Evolutionary conservation across 2,329 filamentous ascomycete genomes (phyloP).

Genomic region (Diaporthe destruens): DNA sequence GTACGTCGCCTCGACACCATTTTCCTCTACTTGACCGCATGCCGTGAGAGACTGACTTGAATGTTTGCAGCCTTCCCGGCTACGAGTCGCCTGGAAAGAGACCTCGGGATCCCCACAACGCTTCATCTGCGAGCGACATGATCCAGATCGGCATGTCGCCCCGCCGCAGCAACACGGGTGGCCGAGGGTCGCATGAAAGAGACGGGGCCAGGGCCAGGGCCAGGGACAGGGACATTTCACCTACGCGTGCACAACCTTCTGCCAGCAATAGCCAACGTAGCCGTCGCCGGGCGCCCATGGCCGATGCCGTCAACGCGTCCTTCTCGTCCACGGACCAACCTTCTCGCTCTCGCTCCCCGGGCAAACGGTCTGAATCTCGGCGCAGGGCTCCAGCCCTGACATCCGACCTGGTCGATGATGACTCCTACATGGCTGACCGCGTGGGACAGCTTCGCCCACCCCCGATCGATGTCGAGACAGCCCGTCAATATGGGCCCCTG

Average conservation of each 20-base stretch:
- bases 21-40: neutral
- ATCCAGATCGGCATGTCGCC: conserved; percentile 30
- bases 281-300: conserved; percentile 3
- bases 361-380: conserved; percentile 42
- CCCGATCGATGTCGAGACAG: conserved; percentile 30
- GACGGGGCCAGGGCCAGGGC: neutral
- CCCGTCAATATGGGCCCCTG: conserved; percentile 33
- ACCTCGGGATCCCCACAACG: conserved; percentile 14
- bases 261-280: conserved; percentile 8
- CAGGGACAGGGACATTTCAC: neutral
- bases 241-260: conserved; percentile 13
- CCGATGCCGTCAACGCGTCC: conserved; percentile 1
- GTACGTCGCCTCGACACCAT: conserved; percentile 50
- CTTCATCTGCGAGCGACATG: conserved; percentile 24
- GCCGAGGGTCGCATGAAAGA: neutral
- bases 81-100: conserved; percentile 35
- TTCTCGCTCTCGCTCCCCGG: conserved; percentile 45
- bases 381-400: conserved; percentile 33
- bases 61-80: conserved; percentile 35
- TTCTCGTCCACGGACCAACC: conserved; percentile 29
- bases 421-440: conserved; percentile 22
- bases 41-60: conserved; percentile 35
- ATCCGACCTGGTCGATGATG: conserved; percentile 9
- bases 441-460: conserved; percentile 25
- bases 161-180: neutral